Evolutionary conservation across 768 basidiomycete genomes (phyloP), one percentile per base, ranked within the genome.

Genomic region (Dentipellis fragilis): DNA sequence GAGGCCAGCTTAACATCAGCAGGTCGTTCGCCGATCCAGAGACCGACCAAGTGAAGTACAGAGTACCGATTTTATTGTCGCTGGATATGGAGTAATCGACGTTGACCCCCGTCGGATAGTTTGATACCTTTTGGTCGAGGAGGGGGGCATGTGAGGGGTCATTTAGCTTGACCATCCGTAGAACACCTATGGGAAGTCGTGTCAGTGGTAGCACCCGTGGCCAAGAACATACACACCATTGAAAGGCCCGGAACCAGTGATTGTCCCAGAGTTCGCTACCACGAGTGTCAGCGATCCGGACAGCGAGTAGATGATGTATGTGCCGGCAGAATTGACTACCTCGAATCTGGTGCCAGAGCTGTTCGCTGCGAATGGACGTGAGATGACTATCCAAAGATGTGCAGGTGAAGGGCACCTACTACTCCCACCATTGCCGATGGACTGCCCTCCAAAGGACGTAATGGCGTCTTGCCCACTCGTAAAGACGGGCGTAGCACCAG

Each of bases 1-100:
- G 70, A 12, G 70, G 69, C 64, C 66, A 71, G 37, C 68, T 69
- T 29, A 71, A 60, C 62, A 69, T 67, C 16, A 71, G 59, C 39
- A 69, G 63, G 8, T 69, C 59, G 0, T 60, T 61, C 9, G 68
- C 58, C n/a, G 19, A 16, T 23, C 69, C 69, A 23, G 57, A 54
- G 10, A 69, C 67, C 17, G 59, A 59, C 67, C 67, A 71, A 3
- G 68, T 70, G 61, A 71, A 71, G 42, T 60, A 61, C 47, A 71
- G 63, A 19, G 14, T 67, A 12, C 67, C 65, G 10, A 22, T 17
- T 10, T 22, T 22, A 29, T 29, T 29, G 29, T 29, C 29, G 29
- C 29, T 29, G 29, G 29, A 29, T 52, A 71, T 65, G 14, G 62
- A 58, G 57, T 71, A 71, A 40, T 69, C 68, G 22, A 64, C 62